These are phyloP conservation scores for Ustilago vetiveriae DNA, from an alignment of 1,284 basidiomycete species.

Conservation along the genomic window DNA sequence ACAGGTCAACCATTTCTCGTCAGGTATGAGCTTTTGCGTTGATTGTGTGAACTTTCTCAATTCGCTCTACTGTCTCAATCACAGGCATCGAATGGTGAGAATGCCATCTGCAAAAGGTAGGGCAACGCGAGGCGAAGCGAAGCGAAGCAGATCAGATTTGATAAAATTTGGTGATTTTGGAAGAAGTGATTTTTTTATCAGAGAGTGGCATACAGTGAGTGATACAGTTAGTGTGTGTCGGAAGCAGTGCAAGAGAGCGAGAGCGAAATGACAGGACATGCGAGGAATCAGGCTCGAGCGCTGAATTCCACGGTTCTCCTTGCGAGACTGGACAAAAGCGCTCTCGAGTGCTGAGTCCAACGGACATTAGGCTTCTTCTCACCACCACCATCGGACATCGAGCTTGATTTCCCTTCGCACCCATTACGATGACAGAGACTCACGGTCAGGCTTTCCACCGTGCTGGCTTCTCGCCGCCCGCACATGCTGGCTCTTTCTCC, in stretches of 20 bases:
- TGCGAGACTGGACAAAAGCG: neutral
- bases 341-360: conserved; percentile 1
- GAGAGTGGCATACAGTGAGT: conserved; percentile 2
- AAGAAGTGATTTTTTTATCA: conserved; percentile 12
- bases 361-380: neutral
- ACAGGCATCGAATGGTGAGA: too few species aligned
- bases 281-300: conserved; percentile 25
- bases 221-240: too few species aligned
- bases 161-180: conserved; percentile 15
- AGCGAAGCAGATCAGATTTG: too few species aligned
- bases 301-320: conserved; percentile 1
- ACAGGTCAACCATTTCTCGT: too few species aligned
- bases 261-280: too few species aligned
- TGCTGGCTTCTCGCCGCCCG: conserved; percentile 59
- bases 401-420: neutral
- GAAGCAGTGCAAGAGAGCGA: too few species aligned
- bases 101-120: too few species aligned
- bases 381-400: conserved; percentile 16
- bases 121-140: too few species aligned
- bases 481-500: conserved; percentile 52
- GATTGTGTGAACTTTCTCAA: too few species aligned
- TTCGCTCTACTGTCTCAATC: too few species aligned
- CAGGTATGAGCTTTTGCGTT: too few species aligned
- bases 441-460: conserved; percentile 59
- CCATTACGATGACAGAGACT: conserved; percentile 32